Percentiles rank a stretch among this genome's conserved stretches.
Conservation (phyloP, 1,284 basidiomycete genomes). For the Fomes fomentarius region DNA sequence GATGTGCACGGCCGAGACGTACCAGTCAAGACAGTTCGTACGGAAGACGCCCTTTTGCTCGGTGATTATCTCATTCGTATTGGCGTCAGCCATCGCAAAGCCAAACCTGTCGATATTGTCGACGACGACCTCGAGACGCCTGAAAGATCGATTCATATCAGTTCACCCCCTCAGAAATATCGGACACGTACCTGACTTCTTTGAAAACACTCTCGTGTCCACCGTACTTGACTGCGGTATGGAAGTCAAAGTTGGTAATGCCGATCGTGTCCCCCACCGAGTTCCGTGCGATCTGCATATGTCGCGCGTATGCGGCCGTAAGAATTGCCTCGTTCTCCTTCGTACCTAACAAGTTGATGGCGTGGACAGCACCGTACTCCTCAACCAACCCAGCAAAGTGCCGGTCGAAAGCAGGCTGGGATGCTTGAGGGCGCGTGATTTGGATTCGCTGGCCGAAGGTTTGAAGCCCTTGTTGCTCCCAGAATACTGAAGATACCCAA, state of each 20-base stretch:
- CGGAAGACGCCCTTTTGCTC: constrained; percentile 91
- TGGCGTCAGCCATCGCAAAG: constrained; percentile 79
- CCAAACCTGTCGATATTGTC: constrained; percentile 82
- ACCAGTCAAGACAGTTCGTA: constrained; percentile 97
- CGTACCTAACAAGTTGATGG: constrained; percentile 86
- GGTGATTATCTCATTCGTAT: constrained; percentile 70
- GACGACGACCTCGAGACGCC: constrained; percentile 61
- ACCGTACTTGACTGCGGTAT: constrained; percentile 77
- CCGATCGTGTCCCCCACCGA: constrained; percentile 62
- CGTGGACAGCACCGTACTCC: constrained; percentile 81
- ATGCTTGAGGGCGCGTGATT: constrained; percentile 93
- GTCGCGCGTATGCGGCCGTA: constrained; percentile 81
- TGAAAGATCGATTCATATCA: background rate
- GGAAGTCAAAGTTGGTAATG: constrained; percentile 95
- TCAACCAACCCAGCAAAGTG: constrained; percentile 88
- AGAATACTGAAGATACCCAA: constrained; percentile 70
- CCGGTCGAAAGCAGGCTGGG: constrained; percentile 94
- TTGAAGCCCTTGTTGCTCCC: constrained; percentile 95
- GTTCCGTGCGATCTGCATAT: constrained; percentile 64
- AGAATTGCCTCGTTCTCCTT: constrained; percentile 93
- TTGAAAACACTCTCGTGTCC: constrained; percentile 88
- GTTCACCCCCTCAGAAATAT: background rate
- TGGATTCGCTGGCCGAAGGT: constrained; percentile 91
- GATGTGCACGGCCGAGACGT: constrained; percentile 24
- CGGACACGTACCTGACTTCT: constrained; percentile 64